Conservation (phyloP, 805 yeast species). For the Saccharomycopsis fermentans region DNA sequence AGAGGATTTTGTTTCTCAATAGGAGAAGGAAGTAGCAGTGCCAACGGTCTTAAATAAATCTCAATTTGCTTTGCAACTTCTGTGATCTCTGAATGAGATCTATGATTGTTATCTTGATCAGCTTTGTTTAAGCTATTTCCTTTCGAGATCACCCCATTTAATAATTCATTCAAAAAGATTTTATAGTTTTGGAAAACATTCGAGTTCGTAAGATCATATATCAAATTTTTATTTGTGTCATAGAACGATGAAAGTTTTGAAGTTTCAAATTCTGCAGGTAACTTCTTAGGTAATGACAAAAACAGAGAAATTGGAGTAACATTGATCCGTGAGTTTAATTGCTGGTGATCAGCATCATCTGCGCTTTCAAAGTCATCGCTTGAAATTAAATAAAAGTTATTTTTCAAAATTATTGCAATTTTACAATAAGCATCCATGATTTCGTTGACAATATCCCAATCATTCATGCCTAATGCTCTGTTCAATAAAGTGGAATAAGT, state of each 20-base stretch:
- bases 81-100: constrained; percentile 64
- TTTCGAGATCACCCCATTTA: constrained; percentile 55
- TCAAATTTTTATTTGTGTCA: constrained; percentile 1
- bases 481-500: constrained; percentile 42
- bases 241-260: neutral
- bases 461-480: constrained; percentile 34
- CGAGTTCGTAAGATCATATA: constrained; percentile 17
- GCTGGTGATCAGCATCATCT: neutral
- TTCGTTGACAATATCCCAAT: constrained; percentile 29
- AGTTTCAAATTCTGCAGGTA: neutral
- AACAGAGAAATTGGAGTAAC: neutral
- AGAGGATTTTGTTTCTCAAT: constrained; percentile 32
- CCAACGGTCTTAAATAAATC: constrained; percentile 59
- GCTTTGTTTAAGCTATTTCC: constrained; percentile 64
- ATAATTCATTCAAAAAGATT: constrained; percentile 53
- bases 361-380: neutral
- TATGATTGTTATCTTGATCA: constrained; percentile 31
- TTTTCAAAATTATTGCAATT: constrained; percentile 27
- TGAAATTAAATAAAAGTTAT: constrained; percentile 14
- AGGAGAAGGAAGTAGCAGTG: constrained; percentile 56
- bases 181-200: constrained; percentile 38
- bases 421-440: constrained; percentile 42
- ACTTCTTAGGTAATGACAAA: neutral
- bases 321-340: neutral
- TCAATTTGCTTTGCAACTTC: constrained; percentile 63